Evolutionary conservation across 1,284 basidiomycete species (phyloP).

Genomic region (Mrakiaceae sp.): DNA sequence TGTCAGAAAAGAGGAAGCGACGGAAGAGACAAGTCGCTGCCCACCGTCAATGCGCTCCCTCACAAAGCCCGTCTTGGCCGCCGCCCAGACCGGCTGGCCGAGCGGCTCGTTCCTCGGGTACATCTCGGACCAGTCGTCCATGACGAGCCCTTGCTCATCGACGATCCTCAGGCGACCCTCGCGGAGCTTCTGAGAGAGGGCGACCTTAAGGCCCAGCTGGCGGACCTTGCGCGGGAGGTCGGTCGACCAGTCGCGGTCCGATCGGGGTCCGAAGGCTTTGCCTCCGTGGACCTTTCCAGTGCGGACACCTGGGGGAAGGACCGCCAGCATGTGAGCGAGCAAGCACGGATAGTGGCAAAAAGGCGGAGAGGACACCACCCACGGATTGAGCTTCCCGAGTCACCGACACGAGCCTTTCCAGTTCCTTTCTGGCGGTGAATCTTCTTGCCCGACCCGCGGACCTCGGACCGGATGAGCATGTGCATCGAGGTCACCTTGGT

Average conservation of each 20-base stretch:
- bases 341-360: not conserved
- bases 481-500: constrained; percentile 43
- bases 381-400: constrained; percentile 76
- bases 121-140: constrained; percentile 32
- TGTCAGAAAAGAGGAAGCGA: constrained; percentile 20
- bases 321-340: not conserved
- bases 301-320: constrained; percentile 24
- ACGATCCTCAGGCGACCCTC: constrained; percentile 67
- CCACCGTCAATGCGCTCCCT: constrained; percentile 47
- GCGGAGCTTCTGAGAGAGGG: constrained; percentile 66
- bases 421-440: constrained; percentile 85
- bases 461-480: constrained; percentile 53
- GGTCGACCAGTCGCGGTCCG: constrained; percentile 72
- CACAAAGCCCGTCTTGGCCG: constrained; percentile 51
- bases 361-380: constrained; percentile 18
- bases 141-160: constrained; percentile 54
- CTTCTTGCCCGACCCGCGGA: constrained; percentile 77
- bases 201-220: constrained; percentile 83
- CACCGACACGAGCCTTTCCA: constrained; percentile 80
- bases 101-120: constrained; percentile 26
- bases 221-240: constrained; percentile 81
- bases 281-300: constrained; percentile 89
- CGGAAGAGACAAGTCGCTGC: constrained; percentile 33
- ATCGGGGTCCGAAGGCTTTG: constrained; percentile 78
- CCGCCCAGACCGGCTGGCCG: constrained; percentile 18